A percentile compares a stretch with the other conserved stretches of the same genome.
Conservation (phyloP, 257 asterid species). For the Schizonepeta tenuifolia region DNA sequence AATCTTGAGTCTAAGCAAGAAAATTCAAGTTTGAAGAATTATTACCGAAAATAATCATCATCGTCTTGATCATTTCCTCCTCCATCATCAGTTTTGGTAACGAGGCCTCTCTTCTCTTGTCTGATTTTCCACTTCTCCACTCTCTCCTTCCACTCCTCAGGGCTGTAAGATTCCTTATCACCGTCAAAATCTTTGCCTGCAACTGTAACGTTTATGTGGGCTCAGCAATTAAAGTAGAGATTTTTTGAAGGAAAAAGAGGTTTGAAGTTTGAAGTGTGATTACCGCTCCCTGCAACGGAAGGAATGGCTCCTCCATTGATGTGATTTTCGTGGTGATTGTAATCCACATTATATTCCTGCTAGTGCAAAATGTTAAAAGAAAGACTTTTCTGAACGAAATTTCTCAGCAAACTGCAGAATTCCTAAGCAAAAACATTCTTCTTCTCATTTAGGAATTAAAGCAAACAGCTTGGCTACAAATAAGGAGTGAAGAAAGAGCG, state of each 20-base stretch:
- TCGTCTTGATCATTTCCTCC: slow-evolving; percentile 49
- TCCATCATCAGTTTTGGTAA: slow-evolving; percentile 54
- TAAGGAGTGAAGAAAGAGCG: not conserved
- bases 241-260: not conserved
- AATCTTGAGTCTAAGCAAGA: too few relatives aligned
- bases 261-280: too few relatives aligned
- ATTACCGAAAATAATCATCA: slow-evolving; percentile 64
- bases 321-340: slow-evolving; percentile 26
- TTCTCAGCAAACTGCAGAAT: slow-evolving; percentile 6
- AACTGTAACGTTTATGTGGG: slow-evolving; percentile 3
- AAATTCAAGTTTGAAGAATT: not conserved
- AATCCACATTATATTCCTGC: slow-evolving; percentile 24
- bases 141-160: slow-evolving; percentile 71
- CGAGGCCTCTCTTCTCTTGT: slow-evolving; percentile 60
- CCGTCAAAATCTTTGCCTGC: slow-evolving; percentile 57
- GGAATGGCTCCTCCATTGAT: slow-evolving; percentile 35
- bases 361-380: not conserved
- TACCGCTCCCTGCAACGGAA: slow-evolving; percentile 38
- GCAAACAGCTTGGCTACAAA: not conserved
- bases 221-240: not conserved
- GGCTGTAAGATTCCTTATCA: slow-evolving; percentile 55
- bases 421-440: not conserved
- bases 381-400: not conserved
- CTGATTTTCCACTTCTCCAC: slow-evolving; percentile 44
- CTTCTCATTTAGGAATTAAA: not conserved